A percentile compares a stretch with the other conserved stretches of the same genome.
These are phyloP conservation scores for Lagerstroemia speciosa DNA, from an alignment of 345 rosid genomes.

Conservation along the genomic window DNA sequence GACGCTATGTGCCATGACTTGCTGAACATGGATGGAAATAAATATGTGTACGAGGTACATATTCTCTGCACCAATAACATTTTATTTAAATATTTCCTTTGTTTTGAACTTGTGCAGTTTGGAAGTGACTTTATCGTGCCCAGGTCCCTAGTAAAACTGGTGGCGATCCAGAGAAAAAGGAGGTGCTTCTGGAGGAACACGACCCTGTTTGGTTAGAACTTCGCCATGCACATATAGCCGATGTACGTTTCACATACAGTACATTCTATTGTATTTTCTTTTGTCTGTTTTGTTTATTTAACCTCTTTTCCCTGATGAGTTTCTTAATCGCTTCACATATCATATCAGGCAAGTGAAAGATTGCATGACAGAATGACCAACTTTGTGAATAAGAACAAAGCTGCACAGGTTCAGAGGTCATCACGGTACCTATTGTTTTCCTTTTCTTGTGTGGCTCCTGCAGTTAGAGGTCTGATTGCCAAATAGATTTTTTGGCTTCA, in stretches of 20 bases:
- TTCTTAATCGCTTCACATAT: slow-evolving; percentile 11
- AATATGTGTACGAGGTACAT: slow-evolving; percentile 60
- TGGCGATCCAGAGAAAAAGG: slow-evolving; percentile 63
- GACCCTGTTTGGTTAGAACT: slow-evolving; percentile 96
- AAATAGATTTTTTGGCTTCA: too few species aligned
- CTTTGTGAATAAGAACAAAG: slow-evolving; percentile 80
- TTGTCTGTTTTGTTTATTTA: slow-evolving; percentile 9
- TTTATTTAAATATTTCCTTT: background rate
- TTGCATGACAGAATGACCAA: slow-evolving; percentile 84
- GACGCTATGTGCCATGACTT: slow-evolving; percentile 98
- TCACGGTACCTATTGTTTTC: slow-evolving; percentile 33
- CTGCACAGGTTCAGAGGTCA: slow-evolving; percentile 61
- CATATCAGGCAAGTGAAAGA: slow-evolving; percentile 81
- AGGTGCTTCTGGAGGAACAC: slow-evolving; percentile 68
- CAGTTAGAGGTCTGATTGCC: too few species aligned
- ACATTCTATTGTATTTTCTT: slow-evolving; percentile 3
- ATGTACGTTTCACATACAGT: slow-evolving; percentile 35
- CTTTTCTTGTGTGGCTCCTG: background rate
- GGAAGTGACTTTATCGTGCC: background rate
- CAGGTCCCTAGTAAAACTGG: slow-evolving; percentile 77
- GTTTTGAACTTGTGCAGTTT: background rate
- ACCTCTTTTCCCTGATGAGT: slow-evolving; percentile 5
- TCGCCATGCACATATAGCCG: slow-evolving; percentile 86
- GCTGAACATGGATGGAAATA: slow-evolving; percentile 85
- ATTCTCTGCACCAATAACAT: background rate